Conservation (phyloP, 164 flowering plant genomes). For the Vitis rotundifolia region DNA sequence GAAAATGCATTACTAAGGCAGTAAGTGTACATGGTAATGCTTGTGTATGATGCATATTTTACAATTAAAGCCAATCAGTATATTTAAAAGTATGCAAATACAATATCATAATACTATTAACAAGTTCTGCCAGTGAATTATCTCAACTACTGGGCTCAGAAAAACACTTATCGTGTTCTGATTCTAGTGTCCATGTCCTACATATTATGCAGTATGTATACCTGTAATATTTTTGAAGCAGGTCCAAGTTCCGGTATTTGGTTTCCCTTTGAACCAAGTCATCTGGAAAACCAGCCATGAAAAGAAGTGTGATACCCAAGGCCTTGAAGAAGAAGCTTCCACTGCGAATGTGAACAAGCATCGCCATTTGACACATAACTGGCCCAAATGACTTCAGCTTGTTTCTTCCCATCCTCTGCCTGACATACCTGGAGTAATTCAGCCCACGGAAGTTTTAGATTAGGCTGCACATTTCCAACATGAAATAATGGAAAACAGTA, state of each 20-base stretch:
- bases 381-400: conserved; percentile 67
- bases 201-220: conserved; percentile 6
- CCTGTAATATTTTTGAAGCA: conserved; percentile 67
- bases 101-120: too few relatives aligned
- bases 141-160: background rate
- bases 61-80: too few relatives aligned
- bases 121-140: background rate
- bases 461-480: background rate
- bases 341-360: conserved; percentile 45
- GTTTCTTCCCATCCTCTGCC: conserved; percentile 69
- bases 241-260: conserved; percentile 54
- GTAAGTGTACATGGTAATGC: background rate
- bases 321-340: conserved; percentile 78
- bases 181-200: background rate
- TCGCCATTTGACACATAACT: conserved; percentile 51
- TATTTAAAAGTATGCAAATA: too few relatives aligned
- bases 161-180: too few relatives aligned
- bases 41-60: background rate
- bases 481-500: background rate
- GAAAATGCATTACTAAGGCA: too few relatives aligned
- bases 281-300: conserved; percentile 69
- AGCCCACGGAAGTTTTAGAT: background rate
- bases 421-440: conserved; percentile 47
- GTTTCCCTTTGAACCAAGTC: conserved; percentile 55
- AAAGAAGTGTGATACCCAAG: conserved; percentile 61